phyloP scores from a whole-genome alignment of 345 rosid genomes.

The Citrus reticulata region DNA sequence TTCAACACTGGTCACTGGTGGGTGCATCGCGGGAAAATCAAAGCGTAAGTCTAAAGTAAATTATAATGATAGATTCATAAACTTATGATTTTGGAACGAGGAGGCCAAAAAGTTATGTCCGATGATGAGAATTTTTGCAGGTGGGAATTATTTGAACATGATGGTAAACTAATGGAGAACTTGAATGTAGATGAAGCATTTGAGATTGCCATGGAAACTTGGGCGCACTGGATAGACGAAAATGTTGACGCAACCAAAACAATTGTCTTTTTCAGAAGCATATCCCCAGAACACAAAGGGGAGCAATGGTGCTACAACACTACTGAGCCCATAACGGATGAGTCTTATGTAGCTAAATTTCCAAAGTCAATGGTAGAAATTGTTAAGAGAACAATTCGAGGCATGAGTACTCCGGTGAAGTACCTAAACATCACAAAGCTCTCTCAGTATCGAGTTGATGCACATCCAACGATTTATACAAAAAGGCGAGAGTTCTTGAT shows the following conservation, averaged over 20 bases:
- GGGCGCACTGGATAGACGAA: slow-evolving; percentile 44
- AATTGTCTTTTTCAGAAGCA: slow-evolving; percentile 38
- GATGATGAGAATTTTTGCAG: slow-evolving; percentile 19
- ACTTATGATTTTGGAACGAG: not conserved
- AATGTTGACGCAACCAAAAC: slow-evolving; percentile 28
- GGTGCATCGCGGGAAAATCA: slow-evolving; percentile 20
- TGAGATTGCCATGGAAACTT: slow-evolving; percentile 34
- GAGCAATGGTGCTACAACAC: slow-evolving; percentile 27
- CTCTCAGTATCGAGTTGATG: slow-evolving; percentile 36
- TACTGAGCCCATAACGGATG: slow-evolving; percentile 30
- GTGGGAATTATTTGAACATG: slow-evolving; percentile 38
- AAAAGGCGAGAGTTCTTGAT: slow-evolving; percentile 15
- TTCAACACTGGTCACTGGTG: slow-evolving; percentile 64
- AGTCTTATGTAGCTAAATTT: slow-evolving; percentile 14
- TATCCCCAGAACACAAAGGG: slow-evolving; percentile 46
- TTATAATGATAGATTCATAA: not conserved
- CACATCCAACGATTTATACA: slow-evolving; percentile 45
- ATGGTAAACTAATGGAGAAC: slow-evolving; percentile 22
- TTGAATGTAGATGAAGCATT: slow-evolving; percentile 38
- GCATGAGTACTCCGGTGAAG: slow-evolving; percentile 31
- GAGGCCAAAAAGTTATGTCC: not conserved
- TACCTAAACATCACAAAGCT: slow-evolving; percentile 41
- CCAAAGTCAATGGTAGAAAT: slow-evolving; percentile 21
- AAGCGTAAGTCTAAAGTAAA: slow-evolving; percentile 18
- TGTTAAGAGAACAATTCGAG: slow-evolving; percentile 21